Base-by-base conservation (phyloP, 371 early-diverging fungal species). In the Capillidium rhysosporum region DNA sequence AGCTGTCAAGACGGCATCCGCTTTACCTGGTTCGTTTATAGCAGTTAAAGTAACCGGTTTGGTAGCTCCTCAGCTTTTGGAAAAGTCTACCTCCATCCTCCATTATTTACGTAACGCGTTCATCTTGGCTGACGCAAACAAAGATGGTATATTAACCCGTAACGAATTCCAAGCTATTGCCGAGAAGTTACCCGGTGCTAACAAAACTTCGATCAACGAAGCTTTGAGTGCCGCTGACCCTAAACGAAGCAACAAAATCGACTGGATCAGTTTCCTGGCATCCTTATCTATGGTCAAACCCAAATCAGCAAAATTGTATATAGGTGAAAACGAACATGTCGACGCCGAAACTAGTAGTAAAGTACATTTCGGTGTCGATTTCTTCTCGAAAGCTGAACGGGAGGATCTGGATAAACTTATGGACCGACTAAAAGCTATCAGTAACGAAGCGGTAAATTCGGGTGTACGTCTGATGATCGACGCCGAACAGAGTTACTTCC, bases 11-110 rank as follows among this genome's bases (percentile, higher is more conserved):
- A 82, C 86, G 21, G 90, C 89, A 20, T 61, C 76, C 31, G 62
- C 65, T 49, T 63, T 73, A 52, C 68, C 73, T 1, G 73, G 72
- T 46, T 68, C 76, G 28, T 87, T 89, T 66, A 76, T 79, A 14
- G 95, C 95, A 14, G 62, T 86, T 65, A 95, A 95, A 64, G 66
- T 92, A 41, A 92, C 95, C 23, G 89, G 86, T 10, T 76, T 91
- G 54, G 65, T 80, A 0, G 77, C 86, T 12, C 86, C 92, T 1
- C 66, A 70, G 28, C 59, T 86, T 38, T 71, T 94, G 43, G 72
- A 77, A 62, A 74, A 79, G 53, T 71, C 86, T 62, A 81, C 88
- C 29, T 69, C 66, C 24, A 65, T 64, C 25, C 61, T 79, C 40
- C 55, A 61, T 23, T 57, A 58, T 1, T 61, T 73, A 18, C 66